phyloP scores from a whole-genome alignment of 306 rosid genomes.

The Vicia sativa region DNA sequence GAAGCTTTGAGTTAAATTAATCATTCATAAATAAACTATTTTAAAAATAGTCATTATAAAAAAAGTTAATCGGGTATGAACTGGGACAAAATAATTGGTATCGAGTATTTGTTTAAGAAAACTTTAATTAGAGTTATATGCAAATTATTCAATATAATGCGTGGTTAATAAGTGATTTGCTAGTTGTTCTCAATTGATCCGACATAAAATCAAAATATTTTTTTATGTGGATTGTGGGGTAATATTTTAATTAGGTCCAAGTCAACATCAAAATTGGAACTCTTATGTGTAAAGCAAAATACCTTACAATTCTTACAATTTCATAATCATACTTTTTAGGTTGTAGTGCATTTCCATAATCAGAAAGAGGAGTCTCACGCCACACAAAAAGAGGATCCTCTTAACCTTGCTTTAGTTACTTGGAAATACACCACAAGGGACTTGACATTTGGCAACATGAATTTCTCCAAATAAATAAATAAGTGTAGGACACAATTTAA shows the following conservation, averaged over 20 bases:
- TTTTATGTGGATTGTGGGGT: constrained; percentile 26
- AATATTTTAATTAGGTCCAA: constrained; percentile 45
- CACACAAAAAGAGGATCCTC: constrained; percentile 21
- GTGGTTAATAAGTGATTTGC: constrained; percentile 4
- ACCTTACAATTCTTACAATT: constrained; percentile 23
- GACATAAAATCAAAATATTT: constrained; percentile 24
- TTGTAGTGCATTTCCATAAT: constrained; percentile 40
- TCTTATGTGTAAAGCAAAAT: constrained; percentile 48
- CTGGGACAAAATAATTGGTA: not conserved
- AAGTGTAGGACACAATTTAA: no score
- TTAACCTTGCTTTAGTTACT: constrained; percentile 25
- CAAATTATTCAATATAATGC: not conserved
- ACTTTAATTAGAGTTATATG: not conserved
- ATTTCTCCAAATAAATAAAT: not conserved
- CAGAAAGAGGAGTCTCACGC: constrained; percentile 33
- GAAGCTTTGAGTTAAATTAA: not conserved
- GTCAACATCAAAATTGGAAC: constrained; percentile 49
- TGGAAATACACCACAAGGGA: constrained; percentile 20
- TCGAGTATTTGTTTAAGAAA: not conserved
- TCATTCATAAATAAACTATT: not conserved
- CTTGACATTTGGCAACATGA: constrained; percentile 16
- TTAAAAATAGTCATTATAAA: no score
- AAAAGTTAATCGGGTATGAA: no score
- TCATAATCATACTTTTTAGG: constrained; percentile 22
- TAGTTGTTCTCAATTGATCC: constrained; percentile 10